Evolutionary conservation across 306 rosid species (phyloP).

Genomic region (Trichosanthes truncata): DNA sequence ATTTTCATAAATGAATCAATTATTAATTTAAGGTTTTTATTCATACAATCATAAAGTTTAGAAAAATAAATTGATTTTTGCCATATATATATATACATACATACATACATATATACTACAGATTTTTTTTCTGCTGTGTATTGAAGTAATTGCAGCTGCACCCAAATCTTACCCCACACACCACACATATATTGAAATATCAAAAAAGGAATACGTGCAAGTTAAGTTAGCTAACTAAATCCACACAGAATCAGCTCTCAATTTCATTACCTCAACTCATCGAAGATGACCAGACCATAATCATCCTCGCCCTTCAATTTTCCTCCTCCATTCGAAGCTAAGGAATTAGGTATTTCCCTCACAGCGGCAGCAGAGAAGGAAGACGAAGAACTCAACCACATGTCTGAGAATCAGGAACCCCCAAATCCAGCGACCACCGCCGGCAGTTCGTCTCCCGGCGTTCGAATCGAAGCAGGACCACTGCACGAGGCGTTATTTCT

Average conservation of each 20-base stretch:
- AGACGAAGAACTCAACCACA: background rate
- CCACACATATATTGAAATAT: too few relatives aligned
- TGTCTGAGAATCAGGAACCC: background rate
- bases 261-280: background rate
- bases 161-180: too few relatives aligned
- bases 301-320: background rate
- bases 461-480: constrained; percentile 12
- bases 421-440: background rate
- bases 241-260: background rate
- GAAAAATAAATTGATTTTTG: too few relatives aligned
- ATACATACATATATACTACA: too few relatives aligned
- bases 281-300: background rate
- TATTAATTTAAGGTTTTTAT: too few relatives aligned
- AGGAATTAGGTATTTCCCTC: background rate
- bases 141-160: too few relatives aligned
- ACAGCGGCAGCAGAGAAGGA: background rate
- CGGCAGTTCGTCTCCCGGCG: background rate
- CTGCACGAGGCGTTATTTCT: constrained; percentile 59
- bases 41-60: too few relatives aligned
- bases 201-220: too few relatives aligned
- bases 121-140: too few relatives aligned
- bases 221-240: too few relatives aligned
- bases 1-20: too few relatives aligned
- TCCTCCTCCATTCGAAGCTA: background rate
- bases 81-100: too few relatives aligned